Evolutionary conservation across 2,329 filamentous ascomycete species (phyloP).

Genomic region (Macrophomina tecta): DNA sequence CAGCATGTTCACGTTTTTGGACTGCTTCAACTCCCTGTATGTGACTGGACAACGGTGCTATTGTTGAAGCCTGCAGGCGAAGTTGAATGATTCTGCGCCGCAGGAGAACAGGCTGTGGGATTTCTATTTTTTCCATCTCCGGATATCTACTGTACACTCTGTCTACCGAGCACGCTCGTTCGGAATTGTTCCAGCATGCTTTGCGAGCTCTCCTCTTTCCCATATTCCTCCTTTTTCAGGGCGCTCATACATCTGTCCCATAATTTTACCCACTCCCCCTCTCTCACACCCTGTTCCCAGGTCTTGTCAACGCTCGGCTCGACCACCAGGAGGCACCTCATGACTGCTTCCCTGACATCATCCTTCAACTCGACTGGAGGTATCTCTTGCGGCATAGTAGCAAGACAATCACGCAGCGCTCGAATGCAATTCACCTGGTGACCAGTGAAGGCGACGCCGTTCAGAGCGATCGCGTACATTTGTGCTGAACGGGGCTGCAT

Average conservation of each 20-base stretch:
- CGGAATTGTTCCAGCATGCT: not conserved
- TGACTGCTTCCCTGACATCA: slow-evolving; percentile 55
- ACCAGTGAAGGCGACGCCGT: slow-evolving; percentile 53
- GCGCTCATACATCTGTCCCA: not conserved
- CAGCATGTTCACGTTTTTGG: too few species aligned
- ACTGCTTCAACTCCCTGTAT: too few species aligned
- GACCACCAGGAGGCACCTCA: slow-evolving; percentile 61
- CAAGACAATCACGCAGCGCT: slow-evolving; percentile 60
- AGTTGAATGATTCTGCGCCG: too few species aligned
- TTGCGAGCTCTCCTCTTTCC: not conserved
- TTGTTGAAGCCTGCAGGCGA: too few species aligned
- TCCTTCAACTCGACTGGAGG: slow-evolving; percentile 56
- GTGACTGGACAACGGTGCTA: too few species aligned
- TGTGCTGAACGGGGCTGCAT: slow-evolving; percentile 55
- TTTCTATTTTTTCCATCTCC: not conserved
- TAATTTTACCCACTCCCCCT: slow-evolving; percentile 20
- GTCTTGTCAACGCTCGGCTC: slow-evolving; percentile 57
- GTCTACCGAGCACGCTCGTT: not conserved
- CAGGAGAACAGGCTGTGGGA: too few species aligned
- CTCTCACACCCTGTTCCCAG: not conserved
- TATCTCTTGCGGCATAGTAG: slow-evolving; percentile 64
- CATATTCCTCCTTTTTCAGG: not conserved
- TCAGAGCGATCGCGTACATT: slow-evolving; percentile 64
- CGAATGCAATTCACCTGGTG: slow-evolving; percentile 54
- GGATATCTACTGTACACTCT: not conserved